Percentiles rank a stretch among this genome's conserved stretches.
Conservation (phyloP, 352 stramenopile species). For the Thalassiosira mediterranea region DNA sequence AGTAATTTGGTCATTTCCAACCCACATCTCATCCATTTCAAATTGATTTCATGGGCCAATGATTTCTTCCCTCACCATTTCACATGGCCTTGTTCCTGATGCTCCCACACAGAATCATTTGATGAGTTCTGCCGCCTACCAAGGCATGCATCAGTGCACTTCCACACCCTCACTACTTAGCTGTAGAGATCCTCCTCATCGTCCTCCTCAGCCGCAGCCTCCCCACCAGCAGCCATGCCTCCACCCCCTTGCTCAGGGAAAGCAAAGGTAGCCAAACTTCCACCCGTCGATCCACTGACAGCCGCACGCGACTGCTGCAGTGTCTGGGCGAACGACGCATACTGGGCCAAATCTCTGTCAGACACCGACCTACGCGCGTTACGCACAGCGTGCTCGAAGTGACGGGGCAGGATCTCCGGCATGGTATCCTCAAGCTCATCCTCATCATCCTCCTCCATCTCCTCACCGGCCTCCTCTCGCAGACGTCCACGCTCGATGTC, state of each 20-base stretch:
- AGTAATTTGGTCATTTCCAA: too few species aligned
- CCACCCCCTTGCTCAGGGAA: conserved; percentile 83
- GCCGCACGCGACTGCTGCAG: conserved; percentile 94
- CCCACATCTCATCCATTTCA: too few species aligned
- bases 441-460: conserved; percentile 90
- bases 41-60: too few species aligned
- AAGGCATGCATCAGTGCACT: too few species aligned
- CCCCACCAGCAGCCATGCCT: neutral
- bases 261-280: conserved; percentile 91
- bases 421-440: conserved; percentile 96
- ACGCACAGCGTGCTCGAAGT: conserved; percentile 98
- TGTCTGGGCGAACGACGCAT: conserved; percentile 89
- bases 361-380: conserved; percentile 95
- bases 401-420: conserved; percentile 89
- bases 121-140: too few species aligned
- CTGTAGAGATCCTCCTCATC: neutral
- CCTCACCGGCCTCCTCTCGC: conserved; percentile 86
- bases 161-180: neutral
- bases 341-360: conserved; percentile 96
- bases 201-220: neutral
- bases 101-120: too few species aligned
- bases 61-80: too few species aligned
- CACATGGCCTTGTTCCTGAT: too few species aligned
- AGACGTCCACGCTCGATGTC: conserved; percentile 97
- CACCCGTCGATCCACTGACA: conserved; percentile 89